phyloP scores from a whole-genome alignment of 371 early-diverging fungal species.

The Zopfochytrium polystomum region DNA sequence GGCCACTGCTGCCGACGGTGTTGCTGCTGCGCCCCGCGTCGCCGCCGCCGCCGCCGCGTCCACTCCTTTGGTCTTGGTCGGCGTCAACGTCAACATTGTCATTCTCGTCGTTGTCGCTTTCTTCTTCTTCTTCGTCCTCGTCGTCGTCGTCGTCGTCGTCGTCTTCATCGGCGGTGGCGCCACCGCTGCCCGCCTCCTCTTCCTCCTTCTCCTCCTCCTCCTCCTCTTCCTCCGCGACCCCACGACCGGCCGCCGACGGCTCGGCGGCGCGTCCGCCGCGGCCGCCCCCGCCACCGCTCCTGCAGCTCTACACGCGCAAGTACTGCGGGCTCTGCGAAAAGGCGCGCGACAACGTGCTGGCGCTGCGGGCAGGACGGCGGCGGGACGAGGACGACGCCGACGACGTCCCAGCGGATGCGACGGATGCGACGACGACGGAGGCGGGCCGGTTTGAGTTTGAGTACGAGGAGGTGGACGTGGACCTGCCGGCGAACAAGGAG shows the following conservation, averaged over 20 bases:
- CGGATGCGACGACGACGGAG: too few species aligned
- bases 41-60: too few species aligned
- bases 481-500: conserved; percentile 23
- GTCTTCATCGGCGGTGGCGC: too few species aligned
- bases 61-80: too few species aligned
- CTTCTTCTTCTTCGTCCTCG: not conserved
- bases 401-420: too few species aligned
- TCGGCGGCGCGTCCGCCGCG: not conserved
- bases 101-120: too few species aligned
- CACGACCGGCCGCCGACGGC: not conserved
- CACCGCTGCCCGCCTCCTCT: not conserved
- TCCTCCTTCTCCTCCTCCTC: not conserved
- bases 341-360: not conserved
- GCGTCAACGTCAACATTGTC: too few species aligned
- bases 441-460: not conserved
- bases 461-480: conserved; percentile 29
- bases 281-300: not conserved
- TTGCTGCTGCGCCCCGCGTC: too few species aligned
- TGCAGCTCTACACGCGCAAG: conserved; percentile 33
- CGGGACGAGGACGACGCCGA: too few species aligned
- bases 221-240: not conserved
- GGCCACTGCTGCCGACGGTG: too few species aligned
- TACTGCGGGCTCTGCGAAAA: conserved; percentile 42
- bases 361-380: too few species aligned
- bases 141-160: not conserved